Evolutionary conservation across 495 filamentous ascomycete genomes (phyloP).

Genomic region (Tuber magnatum): DNA sequence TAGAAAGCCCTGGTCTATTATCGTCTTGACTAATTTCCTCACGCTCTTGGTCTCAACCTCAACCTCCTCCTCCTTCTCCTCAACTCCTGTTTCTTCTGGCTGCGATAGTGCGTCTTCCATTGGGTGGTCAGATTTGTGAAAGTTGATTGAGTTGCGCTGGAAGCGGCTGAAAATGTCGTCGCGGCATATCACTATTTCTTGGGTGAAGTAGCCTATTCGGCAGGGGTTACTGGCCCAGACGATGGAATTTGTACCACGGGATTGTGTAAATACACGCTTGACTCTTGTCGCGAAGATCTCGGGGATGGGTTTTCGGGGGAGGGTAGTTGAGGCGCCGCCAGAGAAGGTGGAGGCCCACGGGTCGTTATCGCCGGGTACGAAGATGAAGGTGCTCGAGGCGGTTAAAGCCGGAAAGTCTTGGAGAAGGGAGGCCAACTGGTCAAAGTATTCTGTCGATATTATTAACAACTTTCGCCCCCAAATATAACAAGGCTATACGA

Average conservation of each 20-base stretch:
- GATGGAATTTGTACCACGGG: conserved; percentile 56
- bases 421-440: conserved; percentile 73
- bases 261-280: conserved; percentile 66
- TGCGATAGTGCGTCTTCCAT: conserved; percentile 35
- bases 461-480: conserved; percentile 36
- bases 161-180: conserved; percentile 77
- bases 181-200: conserved; percentile 77
- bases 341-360: conserved; percentile 85
- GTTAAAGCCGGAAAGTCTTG: conserved; percentile 77
- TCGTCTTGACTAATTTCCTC: conserved; percentile 79
- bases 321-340: conserved; percentile 64
- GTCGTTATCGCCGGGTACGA: conserved; percentile 93
- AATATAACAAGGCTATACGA: neutral
- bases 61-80: conserved; percentile 36
- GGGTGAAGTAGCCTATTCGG: conserved; percentile 68
- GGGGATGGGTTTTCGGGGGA: conserved; percentile 69
- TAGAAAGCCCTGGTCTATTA: conserved; percentile 86
- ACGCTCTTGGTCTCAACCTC: conserved; percentile 54
- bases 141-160: conserved; percentile 62
- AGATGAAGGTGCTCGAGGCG: conserved; percentile 72
- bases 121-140: conserved; percentile 44
- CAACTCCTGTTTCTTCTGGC: conserved; percentile 24
- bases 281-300: conserved; percentile 81
- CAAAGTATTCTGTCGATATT: conserved; percentile 79
- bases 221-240: conserved; percentile 84